Percentiles rank a stretch among this genome's conserved stretches.
Evolutionary conservation across 805 yeast genomes (phyloP).

Genomic region (Allodekkera sacchari): DNA sequence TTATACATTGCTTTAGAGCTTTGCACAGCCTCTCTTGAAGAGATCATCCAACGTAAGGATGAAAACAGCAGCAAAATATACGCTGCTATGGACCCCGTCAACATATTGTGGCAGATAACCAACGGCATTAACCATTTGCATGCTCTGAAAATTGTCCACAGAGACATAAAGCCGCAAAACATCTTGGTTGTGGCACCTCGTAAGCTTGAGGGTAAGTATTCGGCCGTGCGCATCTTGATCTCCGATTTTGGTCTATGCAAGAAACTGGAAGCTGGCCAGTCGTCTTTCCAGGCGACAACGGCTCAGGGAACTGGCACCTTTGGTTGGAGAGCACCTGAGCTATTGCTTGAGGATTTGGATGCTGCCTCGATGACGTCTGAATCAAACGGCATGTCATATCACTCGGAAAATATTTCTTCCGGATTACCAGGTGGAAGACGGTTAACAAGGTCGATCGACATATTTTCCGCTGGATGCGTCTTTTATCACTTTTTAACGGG

Average conservation of each 20-base stretch:
- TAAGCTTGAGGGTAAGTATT: constrained; percentile 28
- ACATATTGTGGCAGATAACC: constrained; percentile 66
- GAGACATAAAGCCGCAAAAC: constrained; percentile 93
- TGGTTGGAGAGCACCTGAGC: constrained; percentile 98
- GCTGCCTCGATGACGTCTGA: constrained; percentile 3
- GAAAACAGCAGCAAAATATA: constrained; percentile 31
- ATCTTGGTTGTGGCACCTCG: constrained; percentile 73
- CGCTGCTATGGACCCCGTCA: constrained; percentile 37
- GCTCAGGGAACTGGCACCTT: constrained; percentile 94
- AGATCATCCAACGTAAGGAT: constrained; percentile 51
- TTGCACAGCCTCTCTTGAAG: constrained; percentile 85
- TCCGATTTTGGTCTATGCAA: constrained; percentile 97
- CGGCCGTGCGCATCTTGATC: constrained; percentile 60
- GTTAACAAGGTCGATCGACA: constrained; percentile 83
- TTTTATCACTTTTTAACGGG: constrained; percentile 76
- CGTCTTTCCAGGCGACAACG: constrained; percentile 87
- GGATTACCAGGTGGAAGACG: constrained; percentile 32
- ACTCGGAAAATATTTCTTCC: constrained; percentile 1
- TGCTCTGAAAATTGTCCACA: constrained; percentile 82
- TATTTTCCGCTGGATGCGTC: constrained; percentile 91
- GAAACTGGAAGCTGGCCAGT: constrained; percentile 83
- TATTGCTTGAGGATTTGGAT: constrained; percentile 37
- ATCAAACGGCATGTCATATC: neutral
- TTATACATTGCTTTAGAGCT: constrained; percentile 88
- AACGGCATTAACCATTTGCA: constrained; percentile 83